These are phyloP conservation scores for Xylaria sp. DNA, from an alignment of 2,329 filamentous ascomycete species.

Conservation along the genomic window DNA sequence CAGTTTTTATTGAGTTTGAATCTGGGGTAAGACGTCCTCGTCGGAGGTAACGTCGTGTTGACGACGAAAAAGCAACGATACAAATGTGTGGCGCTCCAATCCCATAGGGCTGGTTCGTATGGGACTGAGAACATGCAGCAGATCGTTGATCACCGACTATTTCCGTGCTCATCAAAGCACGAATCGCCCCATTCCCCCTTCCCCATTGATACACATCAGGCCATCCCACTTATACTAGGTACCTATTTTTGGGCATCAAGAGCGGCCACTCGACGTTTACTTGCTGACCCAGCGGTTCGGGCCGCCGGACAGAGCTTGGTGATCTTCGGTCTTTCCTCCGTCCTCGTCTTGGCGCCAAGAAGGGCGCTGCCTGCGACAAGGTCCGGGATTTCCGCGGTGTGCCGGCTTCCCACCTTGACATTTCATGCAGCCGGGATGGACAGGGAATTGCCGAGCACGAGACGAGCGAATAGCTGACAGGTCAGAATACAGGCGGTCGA, in stretches of 20 bases:
- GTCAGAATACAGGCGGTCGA: slow-evolving; percentile 14
- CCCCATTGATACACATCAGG: slow-evolving; percentile 19
- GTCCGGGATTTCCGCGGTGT: slow-evolving; percentile 23
- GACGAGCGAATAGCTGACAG: slow-evolving; percentile 22
- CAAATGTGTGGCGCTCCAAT: neutral
- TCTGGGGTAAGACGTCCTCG: neutral
- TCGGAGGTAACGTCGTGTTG: neutral
- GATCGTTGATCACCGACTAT: neutral
- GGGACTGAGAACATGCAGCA: neutral
- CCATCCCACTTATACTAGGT: slow-evolving; percentile 2
- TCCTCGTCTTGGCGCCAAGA: slow-evolving; percentile 22
- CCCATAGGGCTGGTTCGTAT: neutral
- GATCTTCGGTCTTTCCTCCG: neutral
- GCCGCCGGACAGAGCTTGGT: slow-evolving; percentile 1
- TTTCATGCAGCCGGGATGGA: slow-evolving; percentile 24
- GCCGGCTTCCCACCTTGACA: slow-evolving; percentile 10
- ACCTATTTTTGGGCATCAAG: slow-evolving; percentile 9
- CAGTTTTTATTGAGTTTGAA: neutral
- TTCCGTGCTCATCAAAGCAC: slow-evolving; percentile 8
- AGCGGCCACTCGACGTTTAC: neutral
- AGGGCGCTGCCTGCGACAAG: slow-evolving; percentile 13
- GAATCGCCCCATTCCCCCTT: slow-evolving; percentile 16
- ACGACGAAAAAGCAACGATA: neutral
- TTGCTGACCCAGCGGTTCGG: slow-evolving; percentile 6
- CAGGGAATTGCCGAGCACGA: slow-evolving; percentile 20